Conservation (phyloP, 2,329 filamentous ascomycete species). For the Colletotrichum spaethianum region DNA sequence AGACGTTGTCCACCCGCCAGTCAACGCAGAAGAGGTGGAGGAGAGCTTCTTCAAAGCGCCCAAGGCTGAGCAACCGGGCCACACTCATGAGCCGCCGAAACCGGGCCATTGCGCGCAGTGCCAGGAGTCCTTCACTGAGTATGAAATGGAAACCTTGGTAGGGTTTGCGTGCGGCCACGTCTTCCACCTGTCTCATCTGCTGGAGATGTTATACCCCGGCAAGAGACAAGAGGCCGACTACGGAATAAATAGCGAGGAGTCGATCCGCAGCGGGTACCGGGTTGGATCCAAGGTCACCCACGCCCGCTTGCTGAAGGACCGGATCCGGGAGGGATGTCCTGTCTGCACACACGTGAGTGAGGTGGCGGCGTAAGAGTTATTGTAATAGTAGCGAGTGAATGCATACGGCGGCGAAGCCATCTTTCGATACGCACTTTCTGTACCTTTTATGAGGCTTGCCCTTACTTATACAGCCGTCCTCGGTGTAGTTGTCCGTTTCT, state of each 20-base stretch:
- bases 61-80: conserved; percentile 48
- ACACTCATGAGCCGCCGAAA: conserved; percentile 52
- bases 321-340: conserved; percentile 76
- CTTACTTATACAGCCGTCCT: not conserved
- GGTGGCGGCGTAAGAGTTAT: conserved; percentile 6
- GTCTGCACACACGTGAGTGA: conserved; percentile 58
- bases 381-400: conserved; percentile 14
- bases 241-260: conserved; percentile 58
- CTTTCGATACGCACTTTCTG: not conserved
- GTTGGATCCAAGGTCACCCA: conserved; percentile 91
- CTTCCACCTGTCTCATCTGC: conserved; percentile 81
- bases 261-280: conserved; percentile 68
- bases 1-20: conserved; percentile 49
- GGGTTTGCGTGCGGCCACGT: conserved; percentile 88
- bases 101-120: conserved; percentile 74
- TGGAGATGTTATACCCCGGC: conserved; percentile 66
- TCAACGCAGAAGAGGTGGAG: conserved; percentile 40
- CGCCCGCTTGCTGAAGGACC: conserved; percentile 82
- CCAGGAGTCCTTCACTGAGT: conserved; percentile 68
- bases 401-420: conserved; percentile 31
- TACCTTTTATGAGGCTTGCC: not conserved
- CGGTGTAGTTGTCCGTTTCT: not conserved
- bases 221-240: conserved; percentile 64
- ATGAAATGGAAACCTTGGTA: conserved; percentile 80
- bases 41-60: conserved; percentile 30